These are phyloP conservation scores for Thraustotheca clavata DNA, from an alignment of 352 stramenopile genomes.

Conservation along the genomic window DNA sequence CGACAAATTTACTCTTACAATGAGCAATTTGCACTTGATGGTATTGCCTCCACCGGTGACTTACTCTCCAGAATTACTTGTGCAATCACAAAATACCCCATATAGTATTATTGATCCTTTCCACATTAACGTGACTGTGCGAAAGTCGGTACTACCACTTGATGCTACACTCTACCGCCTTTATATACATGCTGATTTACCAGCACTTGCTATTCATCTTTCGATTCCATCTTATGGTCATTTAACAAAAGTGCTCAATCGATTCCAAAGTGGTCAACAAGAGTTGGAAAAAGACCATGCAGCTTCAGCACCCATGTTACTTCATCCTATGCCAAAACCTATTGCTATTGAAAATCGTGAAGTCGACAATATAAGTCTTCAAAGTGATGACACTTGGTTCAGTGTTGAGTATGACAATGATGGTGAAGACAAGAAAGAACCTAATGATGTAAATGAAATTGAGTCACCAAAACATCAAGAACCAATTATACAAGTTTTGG, in stretches of 20 bases:
- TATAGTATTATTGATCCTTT: conserved; percentile 79
- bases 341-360: not conserved
- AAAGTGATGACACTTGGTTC: conserved; percentile 86
- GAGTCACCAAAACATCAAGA: too few species aligned
- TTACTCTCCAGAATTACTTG: conserved; percentile 31
- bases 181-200: conserved; percentile 76
- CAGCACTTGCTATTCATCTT: conserved; percentile 75
- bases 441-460: not conserved
- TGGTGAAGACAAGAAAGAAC: not conserved
- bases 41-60: conserved; percentile 52
- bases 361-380: conserved; percentile 29
- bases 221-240: conserved; percentile 80
- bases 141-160: conserved; percentile 75
- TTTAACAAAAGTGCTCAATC: conserved; percentile 42
- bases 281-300: not conserved
- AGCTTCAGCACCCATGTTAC: not conserved
- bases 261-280: conserved; percentile 36
- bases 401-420: conserved; percentile 43
- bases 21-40: conserved; percentile 78
- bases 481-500: too few species aligned
- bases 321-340: not conserved
- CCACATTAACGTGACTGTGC: conserved; percentile 79
- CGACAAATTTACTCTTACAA: conserved; percentile 79
- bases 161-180: conserved; percentile 75
- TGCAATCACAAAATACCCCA: conserved; percentile 34